Evolutionary conservation across 179 eudicot species (phyloP).

Genomic region (Nepenthes alata): DNA sequence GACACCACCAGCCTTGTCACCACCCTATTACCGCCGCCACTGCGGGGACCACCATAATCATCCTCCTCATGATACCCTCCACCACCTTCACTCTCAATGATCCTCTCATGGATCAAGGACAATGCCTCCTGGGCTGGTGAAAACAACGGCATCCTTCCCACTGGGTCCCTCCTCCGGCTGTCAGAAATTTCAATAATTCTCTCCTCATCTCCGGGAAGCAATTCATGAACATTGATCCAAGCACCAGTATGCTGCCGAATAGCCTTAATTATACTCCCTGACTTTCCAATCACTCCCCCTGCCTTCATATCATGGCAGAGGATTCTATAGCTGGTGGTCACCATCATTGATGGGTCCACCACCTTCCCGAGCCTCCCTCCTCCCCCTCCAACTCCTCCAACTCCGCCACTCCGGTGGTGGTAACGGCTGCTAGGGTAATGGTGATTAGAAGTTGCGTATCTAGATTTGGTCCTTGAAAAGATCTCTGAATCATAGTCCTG

Average conservation of each 20-base stretch:
- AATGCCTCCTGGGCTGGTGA: slow-evolving; percentile 95
- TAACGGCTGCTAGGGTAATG: slow-evolving; percentile 29
- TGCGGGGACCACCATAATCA: slow-evolving; percentile 29
- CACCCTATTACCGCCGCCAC: slow-evolving; percentile 31
- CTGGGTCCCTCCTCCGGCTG: slow-evolving; percentile 77
- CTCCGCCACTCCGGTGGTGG: slow-evolving; percentile 35
- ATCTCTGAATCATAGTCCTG: slow-evolving; percentile 73
- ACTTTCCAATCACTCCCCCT: slow-evolving; percentile 83
- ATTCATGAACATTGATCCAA: slow-evolving; percentile 83
- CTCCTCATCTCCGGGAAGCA: slow-evolving; percentile 81
- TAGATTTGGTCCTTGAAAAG: slow-evolving; percentile 49
- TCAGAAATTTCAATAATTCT: slow-evolving; percentile 87
- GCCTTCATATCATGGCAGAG: slow-evolving; percentile 77
- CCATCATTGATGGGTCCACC: slow-evolving; percentile 42
- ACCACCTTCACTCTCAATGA: slow-evolving; percentile 61
- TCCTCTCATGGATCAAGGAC: slow-evolving; percentile 78
- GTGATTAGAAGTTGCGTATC: slow-evolving; percentile 27
- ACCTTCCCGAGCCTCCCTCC: slow-evolving; percentile 35
- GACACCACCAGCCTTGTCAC: slow-evolving; percentile 92
- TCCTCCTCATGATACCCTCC: slow-evolving; percentile 27
- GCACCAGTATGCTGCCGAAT: slow-evolving; percentile 96
- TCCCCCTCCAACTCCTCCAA: slow-evolving; percentile 18
- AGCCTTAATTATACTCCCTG: slow-evolving; percentile 75
- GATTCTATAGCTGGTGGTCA: slow-evolving; percentile 71
- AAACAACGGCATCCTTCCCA: slow-evolving; percentile 71